Evolutionary conservation across 345 rosid species (phyloP), one percentile per base, ranked within the genome.

Genomic region (Lepidium aucheri): DNA sequence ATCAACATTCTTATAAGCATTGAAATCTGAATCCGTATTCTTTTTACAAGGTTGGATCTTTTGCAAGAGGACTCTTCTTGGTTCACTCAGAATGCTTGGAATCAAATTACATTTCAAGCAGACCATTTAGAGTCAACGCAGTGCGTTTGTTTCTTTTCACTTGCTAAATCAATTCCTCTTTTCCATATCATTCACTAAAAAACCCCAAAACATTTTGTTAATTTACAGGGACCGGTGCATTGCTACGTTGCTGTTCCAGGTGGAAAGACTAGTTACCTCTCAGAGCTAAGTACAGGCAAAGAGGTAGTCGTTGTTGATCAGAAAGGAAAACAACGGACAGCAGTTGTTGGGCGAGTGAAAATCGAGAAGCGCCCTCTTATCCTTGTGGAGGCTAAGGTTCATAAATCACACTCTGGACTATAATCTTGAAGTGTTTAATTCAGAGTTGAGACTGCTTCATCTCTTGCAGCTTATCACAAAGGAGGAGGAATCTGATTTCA

Each of bases 51-150:
- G 95, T 89, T 58, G 96, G 95, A 58, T 92, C 96, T 42, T 84
- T 92, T 75, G 96, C 95, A 8, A 89, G 93, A 70, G 98, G 95
- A 79, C 83, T 89, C 34, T 92, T 86, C 77, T 88, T 92, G 65
- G 90, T 87, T 76, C 96, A 89, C 58, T 92, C 95, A 6, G 95
- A 92, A 63, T 87, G 98, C 76, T 68, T 92, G 80, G 88, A 92
- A 73, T 87, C 89, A 40, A 85, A 81, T 70, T 92, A 87, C 71
- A 89, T 92, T 43, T 83, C 88, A 32, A 87, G 95, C 87, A 84
- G 98, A 66, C 98, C 98, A 53, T 89, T 92, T 67, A 81, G 96
- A 60, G 89, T 92, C 59, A 89, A 89, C 76, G 91, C 98, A 3
- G 96, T 92, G 74, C 70, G 98, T 72, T 70, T 54, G 16, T 43